phyloP scores from a whole-genome alignment of 2,329 filamentous ascomycete genomes.

The Colletotrichum camelliae region DNA sequence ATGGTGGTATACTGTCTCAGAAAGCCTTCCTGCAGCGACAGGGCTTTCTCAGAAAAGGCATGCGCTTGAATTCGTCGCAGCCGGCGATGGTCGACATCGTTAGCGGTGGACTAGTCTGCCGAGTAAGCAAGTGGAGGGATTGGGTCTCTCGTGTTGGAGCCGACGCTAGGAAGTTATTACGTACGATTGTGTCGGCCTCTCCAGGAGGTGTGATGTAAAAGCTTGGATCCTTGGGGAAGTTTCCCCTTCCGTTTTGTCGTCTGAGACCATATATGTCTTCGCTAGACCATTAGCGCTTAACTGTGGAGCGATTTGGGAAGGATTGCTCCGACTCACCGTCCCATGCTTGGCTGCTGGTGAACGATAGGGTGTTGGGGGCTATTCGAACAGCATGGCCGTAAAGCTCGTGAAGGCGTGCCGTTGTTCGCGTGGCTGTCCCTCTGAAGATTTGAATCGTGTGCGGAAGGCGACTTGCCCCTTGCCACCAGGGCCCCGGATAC shows the following conservation, averaged over 20 bases:
- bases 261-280: neutral
- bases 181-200: neutral
- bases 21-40: accelerated
- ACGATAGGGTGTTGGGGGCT: neutral
- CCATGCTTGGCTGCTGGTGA: neutral
- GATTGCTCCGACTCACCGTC: neutral
- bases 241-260: neutral
- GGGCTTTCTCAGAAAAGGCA: neutral
- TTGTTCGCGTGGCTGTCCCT: neutral
- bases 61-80: neutral
- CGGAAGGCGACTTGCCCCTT: neutral
- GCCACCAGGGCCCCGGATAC: neutral
- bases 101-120: accelerated
- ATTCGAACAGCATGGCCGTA: neutral
- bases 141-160: neutral
- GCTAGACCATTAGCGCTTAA: accelerated
- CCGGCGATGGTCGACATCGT: neutral
- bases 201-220: neutral
- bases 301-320: neutral
- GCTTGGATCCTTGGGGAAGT: neutral
- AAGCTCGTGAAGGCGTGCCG: neutral
- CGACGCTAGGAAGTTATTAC: accelerated
- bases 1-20: neutral
- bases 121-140: neutral
- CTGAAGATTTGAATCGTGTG: neutral